Percentiles rank a stretch among this genome's conserved stretches.
These are phyloP conservation scores for Plasmodium cynomolgi DNA, from an alignment of 169 alveolate genomes.

Conservation along the genomic window DNA sequence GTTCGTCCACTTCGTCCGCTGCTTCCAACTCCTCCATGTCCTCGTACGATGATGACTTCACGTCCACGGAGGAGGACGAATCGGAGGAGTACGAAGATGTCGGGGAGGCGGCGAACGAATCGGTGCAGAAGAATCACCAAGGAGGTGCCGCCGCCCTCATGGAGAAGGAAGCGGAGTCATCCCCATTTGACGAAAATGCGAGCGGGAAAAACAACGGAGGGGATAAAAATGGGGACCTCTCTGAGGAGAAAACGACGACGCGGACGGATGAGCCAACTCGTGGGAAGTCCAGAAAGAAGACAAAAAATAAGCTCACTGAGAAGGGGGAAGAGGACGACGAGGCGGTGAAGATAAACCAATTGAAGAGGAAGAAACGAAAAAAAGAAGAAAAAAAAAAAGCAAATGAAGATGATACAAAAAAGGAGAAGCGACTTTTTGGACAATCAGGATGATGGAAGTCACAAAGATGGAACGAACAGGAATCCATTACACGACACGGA, in stretches of 20 bases:
- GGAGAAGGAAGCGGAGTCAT: background rate
- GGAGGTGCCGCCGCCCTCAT: background rate
- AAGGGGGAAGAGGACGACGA: background rate
- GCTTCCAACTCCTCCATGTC: background rate
- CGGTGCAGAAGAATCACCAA: background rate
- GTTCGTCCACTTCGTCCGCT: background rate
- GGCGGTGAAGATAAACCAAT: background rate
- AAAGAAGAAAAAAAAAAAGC: conserved; percentile 5
- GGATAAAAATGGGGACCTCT: background rate
- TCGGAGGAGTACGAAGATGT: background rate
- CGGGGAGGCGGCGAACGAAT: background rate
- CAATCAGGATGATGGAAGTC: background rate
- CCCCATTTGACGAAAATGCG: background rate
- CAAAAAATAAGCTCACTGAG: background rate
- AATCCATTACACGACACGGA: conserved; percentile 74
- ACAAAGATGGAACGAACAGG: background rate
- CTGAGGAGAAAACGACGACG: background rate
- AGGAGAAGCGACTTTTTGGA: background rate
- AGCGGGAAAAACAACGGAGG: background rate
- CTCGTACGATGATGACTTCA: background rate
- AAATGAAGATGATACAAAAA: background rate
- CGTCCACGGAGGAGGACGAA: conserved; percentile 5
- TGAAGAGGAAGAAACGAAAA: background rate
- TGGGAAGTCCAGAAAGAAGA: background rate
- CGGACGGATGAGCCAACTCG: background rate